Base-by-base conservation (phyloP, 164 flowering plant genomes). In the Nymphaea thermarum region DNA sequence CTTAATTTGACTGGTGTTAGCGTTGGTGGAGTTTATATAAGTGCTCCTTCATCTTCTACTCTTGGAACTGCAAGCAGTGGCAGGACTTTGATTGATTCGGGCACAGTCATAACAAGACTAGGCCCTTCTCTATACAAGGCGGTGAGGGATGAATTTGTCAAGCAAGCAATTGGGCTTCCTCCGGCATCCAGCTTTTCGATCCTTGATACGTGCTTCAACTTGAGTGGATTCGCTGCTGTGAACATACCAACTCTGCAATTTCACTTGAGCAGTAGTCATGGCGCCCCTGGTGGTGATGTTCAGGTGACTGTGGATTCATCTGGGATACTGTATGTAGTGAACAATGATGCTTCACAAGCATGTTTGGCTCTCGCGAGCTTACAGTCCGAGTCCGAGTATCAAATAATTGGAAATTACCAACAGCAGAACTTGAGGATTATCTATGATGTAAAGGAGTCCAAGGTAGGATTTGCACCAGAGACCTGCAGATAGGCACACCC, bases 361-460 rank as follows among this genome's bases (percentile, higher is more conserved):
- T 92, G 98, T 67, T 77, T 92, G 73, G 98, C 98, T 66, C 57
- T 92, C 16, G 86, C 98, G 36, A 87, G 95, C 68, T 89, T 91
- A 3, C 55, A 80, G 4, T 80, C 80, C 63, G 95, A 90, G 60
- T 82, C 82, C 72, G 91, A 85, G 67, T 76, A 79, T 63, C 83
- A 80, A 8, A 88, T 92, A 42, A 80, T 92, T 65, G 98, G 91
- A 62, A 92, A 90, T 69, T 87, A 75, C 68, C 98, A 92, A 80
- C 98, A 92, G 81, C 84, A 79, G 77, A 88, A 90, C 73, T 76
- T 75, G 15, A 88, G 98, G 77, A 82, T 92, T 53, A 63, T 92
- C 60, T 92, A 90, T 77, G 86, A 92, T 68, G 82, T 83, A 0
- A 81, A 82, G 63, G 71, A 70, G 42, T 83, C 89, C 43, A 75